Evolutionary conservation across 2,329 filamentous ascomycete species (phyloP), one percentile per base, ranked within the genome.

Genomic region (Phaeophleospora eucalypticola): DNA sequence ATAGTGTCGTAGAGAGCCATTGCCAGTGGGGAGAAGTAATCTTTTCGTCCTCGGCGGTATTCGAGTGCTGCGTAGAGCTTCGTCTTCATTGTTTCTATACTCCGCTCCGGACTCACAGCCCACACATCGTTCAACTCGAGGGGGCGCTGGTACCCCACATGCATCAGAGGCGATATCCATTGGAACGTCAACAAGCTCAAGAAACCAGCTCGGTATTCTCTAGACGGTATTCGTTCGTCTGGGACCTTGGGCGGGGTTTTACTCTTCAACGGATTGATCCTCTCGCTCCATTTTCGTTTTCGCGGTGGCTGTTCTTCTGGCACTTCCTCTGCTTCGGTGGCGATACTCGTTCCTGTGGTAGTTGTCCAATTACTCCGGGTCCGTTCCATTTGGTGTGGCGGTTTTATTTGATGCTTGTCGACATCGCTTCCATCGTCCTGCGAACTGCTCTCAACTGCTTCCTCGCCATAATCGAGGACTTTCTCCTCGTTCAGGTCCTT

Each of bases 81-180:
- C 6, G 70, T 67, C 6, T 86, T 82, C 66, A 95, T 73, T 9
- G 81, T 72, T 52, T 87, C 82, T 36, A 88, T 82, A 14, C 81
- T 79, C 50, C 93, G 79, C 50, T 86, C 72, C 0, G 90, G 90
- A 54, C 96, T 96, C 57, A 97, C 86, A 1, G 76, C 72, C 85
- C 89, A 97, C 47, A 98, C 82, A 65, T 98, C 93, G 56, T 86
- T 87, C 45, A 83, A 71, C 61, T 95, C 85, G 2, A 98, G 77
- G 2, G 83, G 81, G 12, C 93, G 83, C 63, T 88, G 83, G 68
- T 96, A 97, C 29, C 93, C 93, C 33, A 82, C 80, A 53, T 70
- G 76, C 90, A 97, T 97, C 45, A 97, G 64, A 1, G 88, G 84
- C 0, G 82, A 82, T 77, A 96, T 91, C 91, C 91, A 97, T 65